Evolutionary conservation across 1,284 basidiomycete genomes (phyloP), one percentile per base, ranked within the genome.

Genomic region (Agroathelia rolfsii): DNA sequence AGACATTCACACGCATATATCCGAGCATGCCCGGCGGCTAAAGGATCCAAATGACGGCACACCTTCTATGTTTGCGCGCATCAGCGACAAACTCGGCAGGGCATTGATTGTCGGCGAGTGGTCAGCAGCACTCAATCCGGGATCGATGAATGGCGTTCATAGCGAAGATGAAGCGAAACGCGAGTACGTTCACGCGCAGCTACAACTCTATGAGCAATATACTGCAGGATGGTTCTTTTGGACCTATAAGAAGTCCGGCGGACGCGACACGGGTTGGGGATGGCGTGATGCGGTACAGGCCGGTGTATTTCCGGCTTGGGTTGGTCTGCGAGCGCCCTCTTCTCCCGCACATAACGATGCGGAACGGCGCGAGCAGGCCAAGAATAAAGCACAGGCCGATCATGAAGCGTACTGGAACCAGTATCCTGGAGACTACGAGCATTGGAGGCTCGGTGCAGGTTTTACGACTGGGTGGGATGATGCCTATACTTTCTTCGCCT

Each of bases 171-270:
- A 60, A 44, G 62, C 69, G 54, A 48, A 64, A 48, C 55, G 63
- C 34, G 61, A 59, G 11, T 88, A 72, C 43, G 62, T 81, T 3
- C 52, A 62, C 11, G 76, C 83, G 7, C 76, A 93, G 54, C 57
- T 89, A 34, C 66, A 65, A 13, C 44, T 83, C 21, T 90, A 71
- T 42, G 81, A 89, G 41, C 53, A 57, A 34, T 51, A 59, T 21
- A 80, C 81, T 37, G 75, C 72, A 0, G 88, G 88, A 3, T 85
- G 73, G 69, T 92, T 77, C 59, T 92, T 83, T 55, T 94, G 88
- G 89, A 89, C 85, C 24, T 82, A 76, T 52, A 87, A 81, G 63
- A 88, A 89, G 53, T 69, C 78, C 35, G 55, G 64, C 5, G 55
- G 51, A 3, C 75, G 77, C 41, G 84, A 89, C 51, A 69, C 66